Evolutionary conservation across 441 rosid genomes (phyloP).

Genomic region (Codiaeum variegatum): DNA sequence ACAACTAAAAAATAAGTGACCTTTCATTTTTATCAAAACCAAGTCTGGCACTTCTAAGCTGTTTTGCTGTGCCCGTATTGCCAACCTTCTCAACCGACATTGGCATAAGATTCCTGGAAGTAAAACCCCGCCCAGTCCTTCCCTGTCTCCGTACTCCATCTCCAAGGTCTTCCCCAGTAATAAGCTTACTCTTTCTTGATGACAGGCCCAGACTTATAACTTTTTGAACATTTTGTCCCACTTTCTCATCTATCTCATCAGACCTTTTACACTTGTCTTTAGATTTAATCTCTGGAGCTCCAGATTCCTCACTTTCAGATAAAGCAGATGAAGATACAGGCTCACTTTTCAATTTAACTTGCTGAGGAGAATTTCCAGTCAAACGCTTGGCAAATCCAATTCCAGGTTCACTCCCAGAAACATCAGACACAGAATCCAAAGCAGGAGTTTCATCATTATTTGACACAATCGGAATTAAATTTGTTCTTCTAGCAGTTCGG

Average conservation of each 20-base stretch:
- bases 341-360: slow-evolving; percentile 65
- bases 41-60: slow-evolving; percentile 78
- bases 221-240: slow-evolving; percentile 62
- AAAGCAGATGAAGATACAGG: slow-evolving; percentile 61
- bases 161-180: slow-evolving; percentile 64
- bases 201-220: slow-evolving; percentile 52
- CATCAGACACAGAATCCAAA: slow-evolving; percentile 73
- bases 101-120: slow-evolving; percentile 62
- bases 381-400: slow-evolving; percentile 66
- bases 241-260: slow-evolving; percentile 69
- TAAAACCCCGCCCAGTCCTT: slow-evolving; percentile 70
- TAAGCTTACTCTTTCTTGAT: slow-evolving; percentile 76
- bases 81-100: slow-evolving; percentile 60
- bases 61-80: slow-evolving; percentile 78
- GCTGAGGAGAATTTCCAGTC: slow-evolving; percentile 70
- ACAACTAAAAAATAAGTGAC: slow-evolving; percentile 35
- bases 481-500: slow-evolving; percentile 90
- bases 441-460: slow-evolving; percentile 70
- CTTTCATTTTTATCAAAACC: slow-evolving; percentile 83
- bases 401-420: slow-evolving; percentile 60
- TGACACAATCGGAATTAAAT: slow-evolving; percentile 65
- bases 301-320: slow-evolving; percentile 94
- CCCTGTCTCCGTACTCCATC: slow-evolving; percentile 84
- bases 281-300: slow-evolving; percentile 70
- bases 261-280: slow-evolving; percentile 70